Evolutionary conservation across 208 protist genomes (phyloP).

Genomic region (Leishmania guyanensis): DNA sequence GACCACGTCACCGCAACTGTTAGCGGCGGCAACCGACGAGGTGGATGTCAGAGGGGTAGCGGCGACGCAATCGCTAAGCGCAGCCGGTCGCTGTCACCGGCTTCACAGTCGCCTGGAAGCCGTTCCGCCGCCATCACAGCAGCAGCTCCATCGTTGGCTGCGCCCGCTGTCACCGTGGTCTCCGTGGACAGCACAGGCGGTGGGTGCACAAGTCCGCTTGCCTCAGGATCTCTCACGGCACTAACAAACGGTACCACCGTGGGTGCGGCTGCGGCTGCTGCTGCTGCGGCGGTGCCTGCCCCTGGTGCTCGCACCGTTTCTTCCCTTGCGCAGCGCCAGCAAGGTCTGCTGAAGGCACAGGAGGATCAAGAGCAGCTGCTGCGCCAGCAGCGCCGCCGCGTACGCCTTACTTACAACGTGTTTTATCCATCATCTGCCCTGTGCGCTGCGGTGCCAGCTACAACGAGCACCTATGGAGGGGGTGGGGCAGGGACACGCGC

Average conservation of each 20-base stretch:
- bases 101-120: not conserved
- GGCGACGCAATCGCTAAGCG: conserved; percentile 9
- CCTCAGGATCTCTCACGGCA: not conserved
- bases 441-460: not conserved
- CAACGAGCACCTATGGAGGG: not conserved
- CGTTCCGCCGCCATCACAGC: not conserved
- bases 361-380: conserved; percentile 17
- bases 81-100: conserved; percentile 25
- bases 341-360: not conserved
- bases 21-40: not conserved
- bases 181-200: not conserved
- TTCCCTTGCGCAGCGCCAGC: conserved; percentile 16
- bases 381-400: conserved; percentile 17
- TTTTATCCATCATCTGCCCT: conserved; percentile 8
- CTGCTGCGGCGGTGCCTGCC: not conserved
- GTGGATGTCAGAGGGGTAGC: conserved; percentile 11
- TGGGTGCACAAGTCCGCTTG: not conserved
- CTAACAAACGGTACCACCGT: not conserved
- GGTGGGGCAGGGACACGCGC: not conserved
- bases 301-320: not conserved
- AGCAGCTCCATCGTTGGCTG: not conserved
- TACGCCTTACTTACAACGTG: conserved; percentile 28
- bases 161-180: conserved; percentile 6
- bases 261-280: not conserved
- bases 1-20: no score